These are phyloP conservation scores for Oryza glaberrima DNA, from an alignment of 176 grass and related monocot species.

Conservation along the genomic window DNA sequence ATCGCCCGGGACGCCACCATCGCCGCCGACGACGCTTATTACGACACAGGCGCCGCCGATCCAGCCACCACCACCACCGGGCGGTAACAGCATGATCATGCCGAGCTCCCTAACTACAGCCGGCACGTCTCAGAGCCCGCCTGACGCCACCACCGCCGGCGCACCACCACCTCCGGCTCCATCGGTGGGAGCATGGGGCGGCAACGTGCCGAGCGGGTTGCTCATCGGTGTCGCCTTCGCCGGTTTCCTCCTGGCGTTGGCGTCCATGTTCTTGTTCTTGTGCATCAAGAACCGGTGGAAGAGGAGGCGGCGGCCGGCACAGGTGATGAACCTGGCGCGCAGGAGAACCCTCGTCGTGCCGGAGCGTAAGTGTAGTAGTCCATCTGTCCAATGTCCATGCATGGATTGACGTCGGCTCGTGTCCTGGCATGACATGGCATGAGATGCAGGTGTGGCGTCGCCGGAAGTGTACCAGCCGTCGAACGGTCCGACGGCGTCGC, in stretches of 20 bases:
- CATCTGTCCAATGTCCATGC: too few species aligned
- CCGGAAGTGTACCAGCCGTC: constrained; percentile 39
- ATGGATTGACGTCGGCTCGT: too few species aligned
- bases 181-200: background rate
- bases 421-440: too few species aligned
- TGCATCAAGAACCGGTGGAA: constrained; percentile 28
- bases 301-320: constrained; percentile 14
- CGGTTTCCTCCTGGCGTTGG: constrained; percentile 45
- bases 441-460: background rate
- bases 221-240: constrained; percentile 50
- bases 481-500: constrained; percentile 26
- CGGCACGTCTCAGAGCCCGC: background rate
- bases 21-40: background rate
- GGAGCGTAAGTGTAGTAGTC: constrained; percentile 30
- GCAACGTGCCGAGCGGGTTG: constrained; percentile 12
- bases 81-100: constrained; percentile 30
- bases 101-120: background rate
- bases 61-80: constrained; percentile 9
- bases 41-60: background rate
- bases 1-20: background rate
- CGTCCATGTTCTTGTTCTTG: constrained; percentile 33
- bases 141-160: background rate
- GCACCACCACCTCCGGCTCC: background rate
- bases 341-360: constrained; percentile 22
- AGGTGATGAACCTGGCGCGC: background rate